A percentile compares a stretch with the other conserved stretches of the same genome.
phyloP scores from a whole-genome alignment of 768 basidiomycete genomes.

The Tylopilus plumbeoviolaceoides region DNA sequence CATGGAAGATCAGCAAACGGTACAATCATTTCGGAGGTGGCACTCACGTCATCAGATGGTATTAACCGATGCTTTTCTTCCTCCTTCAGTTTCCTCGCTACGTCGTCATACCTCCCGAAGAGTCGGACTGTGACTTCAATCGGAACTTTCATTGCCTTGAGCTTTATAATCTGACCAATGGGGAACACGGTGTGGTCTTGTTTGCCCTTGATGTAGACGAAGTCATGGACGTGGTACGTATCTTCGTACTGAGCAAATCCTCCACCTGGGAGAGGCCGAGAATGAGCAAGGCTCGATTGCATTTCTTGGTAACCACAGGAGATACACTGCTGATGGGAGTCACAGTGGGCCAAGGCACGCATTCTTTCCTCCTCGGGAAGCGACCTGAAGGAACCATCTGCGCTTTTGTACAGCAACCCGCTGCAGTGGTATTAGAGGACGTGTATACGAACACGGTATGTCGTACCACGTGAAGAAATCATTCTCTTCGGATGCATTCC shows the following conservation, averaged over 20 bases:
- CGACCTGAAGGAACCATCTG: slow-evolving; percentile 43
- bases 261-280: slow-evolving; percentile 27
- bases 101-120: slow-evolving; percentile 46
- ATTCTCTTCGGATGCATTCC: slow-evolving; percentile 34
- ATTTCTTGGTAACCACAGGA: slow-evolving; percentile 41
- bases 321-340: slow-evolving; percentile 41
- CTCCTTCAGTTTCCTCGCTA: slow-evolving; percentile 22
- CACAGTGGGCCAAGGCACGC: slow-evolving; percentile 26
- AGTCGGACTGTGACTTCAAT: slow-evolving; percentile 35
- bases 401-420: slow-evolving; percentile 52
- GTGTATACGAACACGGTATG: background rate
- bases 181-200: slow-evolving; percentile 31
- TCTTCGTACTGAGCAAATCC: slow-evolving; percentile 41
- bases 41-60: slow-evolving; percentile 43
- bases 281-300: slow-evolving; percentile 18
- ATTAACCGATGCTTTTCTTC: slow-evolving; percentile 15
- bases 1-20: slow-evolving; percentile 8
- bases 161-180: slow-evolving; percentile 53
- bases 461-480: slow-evolving; percentile 59
- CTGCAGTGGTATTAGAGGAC: background rate
- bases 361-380: slow-evolving; percentile 35
- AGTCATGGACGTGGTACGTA: slow-evolving; percentile 56
- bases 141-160: slow-evolving; percentile 28
- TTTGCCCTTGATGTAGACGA: slow-evolving; percentile 49
- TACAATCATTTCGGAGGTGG: background rate